Evolutionary conservation across 2,329 filamentous ascomycete species (phyloP).

Genomic region (Trichoderma sp.): DNA sequence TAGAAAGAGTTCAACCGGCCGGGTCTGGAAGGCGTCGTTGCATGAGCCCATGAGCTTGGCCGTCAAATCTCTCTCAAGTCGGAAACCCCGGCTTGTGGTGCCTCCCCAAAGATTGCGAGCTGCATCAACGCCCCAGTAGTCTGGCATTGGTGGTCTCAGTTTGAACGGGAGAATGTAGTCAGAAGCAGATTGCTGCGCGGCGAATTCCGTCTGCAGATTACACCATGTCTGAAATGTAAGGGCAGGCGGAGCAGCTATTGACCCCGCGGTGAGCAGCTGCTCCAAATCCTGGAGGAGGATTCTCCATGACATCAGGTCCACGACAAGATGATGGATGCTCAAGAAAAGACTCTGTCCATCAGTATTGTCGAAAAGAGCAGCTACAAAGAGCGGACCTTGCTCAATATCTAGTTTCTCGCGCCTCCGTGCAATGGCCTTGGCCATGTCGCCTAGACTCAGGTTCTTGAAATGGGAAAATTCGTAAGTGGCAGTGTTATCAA

Average conservation of each 20-base stretch:
- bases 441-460: too few relatives aligned
- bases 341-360: not conserved
- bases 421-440: not conserved
- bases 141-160: too few relatives aligned
- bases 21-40: constrained; percentile 14
- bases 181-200: not conserved
- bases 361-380: not conserved
- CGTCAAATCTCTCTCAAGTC: too few relatives aligned
- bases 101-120: not conserved
- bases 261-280: not conserved
- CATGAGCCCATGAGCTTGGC: too few relatives aligned
- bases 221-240: not conserved
- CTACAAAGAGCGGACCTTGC: constrained; percentile 3
- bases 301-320: constrained; percentile 24
- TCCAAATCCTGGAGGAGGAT: constrained; percentile 21
- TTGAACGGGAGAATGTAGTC: too few relatives aligned
- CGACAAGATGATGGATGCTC: constrained; percentile 20
- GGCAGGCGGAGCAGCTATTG: not conserved
- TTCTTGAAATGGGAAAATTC: not conserved
- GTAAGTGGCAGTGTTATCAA: not conserved
- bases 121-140: constrained; percentile 1
- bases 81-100: too few relatives aligned
- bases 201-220: not conserved
- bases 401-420: not conserved
- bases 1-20: constrained; percentile 19